Percentiles rank a stretch among this genome's conserved stretches.
These are phyloP conservation scores for Globisporangium cylindrosporum DNA, from an alignment of 352 stramenopile genomes.

Conservation along the genomic window DNA sequence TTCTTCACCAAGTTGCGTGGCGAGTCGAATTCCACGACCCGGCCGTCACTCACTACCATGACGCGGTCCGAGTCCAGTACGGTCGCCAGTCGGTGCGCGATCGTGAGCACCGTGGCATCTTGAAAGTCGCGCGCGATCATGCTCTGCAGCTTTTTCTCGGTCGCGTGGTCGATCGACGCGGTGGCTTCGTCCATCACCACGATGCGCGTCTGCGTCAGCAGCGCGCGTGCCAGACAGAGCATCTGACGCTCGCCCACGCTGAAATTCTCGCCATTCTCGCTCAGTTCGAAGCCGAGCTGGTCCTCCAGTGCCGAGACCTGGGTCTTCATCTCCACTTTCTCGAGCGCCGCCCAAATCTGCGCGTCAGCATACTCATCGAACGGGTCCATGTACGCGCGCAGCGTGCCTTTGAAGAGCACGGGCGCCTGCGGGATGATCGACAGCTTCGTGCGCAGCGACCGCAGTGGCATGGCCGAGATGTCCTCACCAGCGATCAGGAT, in stretches of 20 bases:
- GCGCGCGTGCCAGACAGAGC: slow-evolving; percentile 92
- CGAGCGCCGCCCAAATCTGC: slow-evolving; percentile 68
- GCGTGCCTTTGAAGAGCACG: slow-evolving; percentile 85
- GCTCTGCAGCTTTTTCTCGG: neutral
- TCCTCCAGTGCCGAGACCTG: slow-evolving; percentile 59
- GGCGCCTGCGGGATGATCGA: slow-evolving; percentile 56
- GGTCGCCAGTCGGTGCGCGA: slow-evolving; percentile 94
- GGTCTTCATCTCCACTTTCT: slow-evolving; percentile 58
- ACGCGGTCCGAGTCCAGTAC: slow-evolving; percentile 78
- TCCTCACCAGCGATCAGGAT: slow-evolving; percentile 93
- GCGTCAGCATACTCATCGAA: slow-evolving; percentile 66
- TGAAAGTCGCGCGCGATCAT: slow-evolving; percentile 1
- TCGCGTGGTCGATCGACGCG: slow-evolving; percentile 15
- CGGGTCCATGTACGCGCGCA: slow-evolving; percentile 85
- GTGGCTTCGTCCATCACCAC: slow-evolving; percentile 89
- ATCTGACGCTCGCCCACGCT: slow-evolving; percentile 96
- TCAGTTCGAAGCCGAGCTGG: slow-evolving; percentile 60
- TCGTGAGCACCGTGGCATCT: slow-evolving; percentile 88
- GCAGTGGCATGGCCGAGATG: slow-evolving; percentile 74
- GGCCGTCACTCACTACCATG: neutral
- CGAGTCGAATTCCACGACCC: neutral
- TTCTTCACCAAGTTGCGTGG: neutral
- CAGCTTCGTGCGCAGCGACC: slow-evolving; percentile 64
- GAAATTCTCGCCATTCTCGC: slow-evolving; percentile 88
- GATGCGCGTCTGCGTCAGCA: slow-evolving; percentile 85